Evolutionary conservation across 169 alveolate species (phyloP).

Genomic region (Plasmodium malariae): DNA sequence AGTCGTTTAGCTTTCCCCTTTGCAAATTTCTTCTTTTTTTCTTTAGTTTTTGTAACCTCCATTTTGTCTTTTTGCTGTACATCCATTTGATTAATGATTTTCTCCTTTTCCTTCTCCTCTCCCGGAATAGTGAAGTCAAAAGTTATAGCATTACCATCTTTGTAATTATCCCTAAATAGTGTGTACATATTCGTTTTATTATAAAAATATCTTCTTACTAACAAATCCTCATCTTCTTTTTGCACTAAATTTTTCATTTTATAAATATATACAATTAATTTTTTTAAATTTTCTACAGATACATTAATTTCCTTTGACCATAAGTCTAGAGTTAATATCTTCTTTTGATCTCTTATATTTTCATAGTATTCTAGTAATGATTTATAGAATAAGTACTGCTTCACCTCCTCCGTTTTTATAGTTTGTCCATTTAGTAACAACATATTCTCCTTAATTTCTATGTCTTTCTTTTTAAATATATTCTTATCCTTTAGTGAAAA

Average conservation of each 20-base stretch:
- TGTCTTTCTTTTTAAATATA: constrained; percentile 25
- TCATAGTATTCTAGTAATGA: constrained; percentile 74
- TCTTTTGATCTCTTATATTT: constrained; percentile 70
- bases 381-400: constrained; percentile 57
- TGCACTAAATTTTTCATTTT: constrained; percentile 68
- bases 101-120: background rate
- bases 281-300: constrained; percentile 55
- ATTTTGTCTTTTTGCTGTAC: background rate
- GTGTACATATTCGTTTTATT: constrained; percentile 67
- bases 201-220: constrained; percentile 65
- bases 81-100: background rate
- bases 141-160: background rate
- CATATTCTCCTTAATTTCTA: constrained; percentile 45
- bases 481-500: constrained; percentile 42
- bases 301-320: constrained; percentile 76
- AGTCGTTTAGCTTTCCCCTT: background rate
- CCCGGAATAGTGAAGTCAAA: background rate
- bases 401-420: constrained; percentile 42
- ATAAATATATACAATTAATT: constrained; percentile 67
- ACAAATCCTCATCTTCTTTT: constrained; percentile 73
- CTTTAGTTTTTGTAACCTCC: background rate
- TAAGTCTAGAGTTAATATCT: constrained; percentile 55
- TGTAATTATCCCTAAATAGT: constrained; percentile 31
- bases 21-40: background rate
- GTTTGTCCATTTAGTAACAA: constrained; percentile 68